Conservation (phyloP, 441 rosid genomes). For the Raphanus hybrid region DNA sequence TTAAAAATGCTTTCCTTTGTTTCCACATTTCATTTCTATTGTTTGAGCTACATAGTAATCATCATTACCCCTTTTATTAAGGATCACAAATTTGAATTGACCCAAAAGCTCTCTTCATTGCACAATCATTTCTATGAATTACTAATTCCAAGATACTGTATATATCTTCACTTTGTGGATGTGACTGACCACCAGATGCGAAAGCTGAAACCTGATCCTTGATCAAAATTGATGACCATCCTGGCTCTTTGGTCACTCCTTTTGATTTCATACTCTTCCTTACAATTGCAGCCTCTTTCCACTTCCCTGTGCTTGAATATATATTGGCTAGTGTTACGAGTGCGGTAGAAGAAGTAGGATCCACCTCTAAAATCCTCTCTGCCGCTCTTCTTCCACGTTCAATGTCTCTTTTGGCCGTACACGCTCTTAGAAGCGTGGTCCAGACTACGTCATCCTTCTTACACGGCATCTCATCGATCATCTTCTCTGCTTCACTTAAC, state of each 20-base stretch:
- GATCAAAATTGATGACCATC: constrained; percentile 78
- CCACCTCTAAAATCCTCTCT: constrained; percentile 65
- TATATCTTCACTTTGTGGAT: constrained; percentile 61
- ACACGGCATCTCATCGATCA: constrained; percentile 76
- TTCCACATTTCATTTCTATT: neutral
- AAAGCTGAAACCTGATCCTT: constrained; percentile 60
- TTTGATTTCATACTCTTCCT: constrained; percentile 73
- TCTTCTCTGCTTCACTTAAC: constrained; percentile 73
- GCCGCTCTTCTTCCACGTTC: constrained; percentile 74
- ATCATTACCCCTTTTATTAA: constrained; percentile 23
- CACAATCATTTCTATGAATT: constrained; percentile 32
- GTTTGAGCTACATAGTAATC: constrained; percentile 24
- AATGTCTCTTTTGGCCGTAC: constrained; percentile 63
- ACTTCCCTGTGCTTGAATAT: constrained; percentile 71
- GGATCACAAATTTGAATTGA: constrained; percentile 11
- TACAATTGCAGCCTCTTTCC: constrained; percentile 78
- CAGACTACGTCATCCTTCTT: constrained; percentile 81
- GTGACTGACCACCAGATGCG: constrained; percentile 65
- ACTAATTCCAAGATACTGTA: constrained; percentile 55
- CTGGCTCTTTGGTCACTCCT: constrained; percentile 83
- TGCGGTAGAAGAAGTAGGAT: constrained; percentile 76
- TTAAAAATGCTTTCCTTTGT: neutral
- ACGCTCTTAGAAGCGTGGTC: constrained; percentile 81
- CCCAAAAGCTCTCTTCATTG: constrained; percentile 12
- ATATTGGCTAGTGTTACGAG: constrained; percentile 82